Percentiles rank a stretch among this genome's conserved stretches.
Conservation (phyloP, 2,329 filamentous ascomycete genomes). For the Aspergillus sp. region DNA sequence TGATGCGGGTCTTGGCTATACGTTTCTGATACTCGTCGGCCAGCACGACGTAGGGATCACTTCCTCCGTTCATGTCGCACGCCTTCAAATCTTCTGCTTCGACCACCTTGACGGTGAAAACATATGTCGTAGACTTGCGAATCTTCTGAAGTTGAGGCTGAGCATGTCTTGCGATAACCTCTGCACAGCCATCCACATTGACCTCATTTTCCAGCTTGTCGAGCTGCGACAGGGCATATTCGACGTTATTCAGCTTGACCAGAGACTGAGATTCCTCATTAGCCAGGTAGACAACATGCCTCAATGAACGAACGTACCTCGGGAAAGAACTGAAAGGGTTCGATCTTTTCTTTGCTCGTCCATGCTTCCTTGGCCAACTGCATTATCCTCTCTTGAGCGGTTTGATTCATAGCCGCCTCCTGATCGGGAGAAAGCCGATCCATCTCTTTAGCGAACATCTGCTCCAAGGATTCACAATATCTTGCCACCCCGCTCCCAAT, state of each 20-base stretch:
- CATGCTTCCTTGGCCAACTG: conserved; percentile 92
- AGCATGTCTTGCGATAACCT: conserved; percentile 72
- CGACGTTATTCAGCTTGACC: conserved; percentile 96
- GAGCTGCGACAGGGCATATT: conserved; percentile 88
- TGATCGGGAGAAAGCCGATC: conserved; percentile 87
- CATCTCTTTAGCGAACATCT: conserved; percentile 87
- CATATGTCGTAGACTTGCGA: conserved; percentile 79
- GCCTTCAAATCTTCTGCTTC: conserved; percentile 97
- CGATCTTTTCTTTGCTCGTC: conserved; percentile 86
- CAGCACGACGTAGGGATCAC: conserved; percentile 95
- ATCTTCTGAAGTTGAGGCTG: conserved; percentile 69
- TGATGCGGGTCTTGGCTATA: conserved; percentile 88
- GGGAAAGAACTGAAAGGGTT: conserved; percentile 94
- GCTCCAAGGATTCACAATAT: conserved; percentile 90
- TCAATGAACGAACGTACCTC: conserved; percentile 61
- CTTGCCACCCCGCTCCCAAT: conserved; percentile 79
- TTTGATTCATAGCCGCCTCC: conserved; percentile 73
- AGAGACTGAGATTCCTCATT: conserved; percentile 67
- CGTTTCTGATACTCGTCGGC: conserved; percentile 98
- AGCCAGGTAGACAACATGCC: conserved; percentile 4
- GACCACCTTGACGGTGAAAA: conserved; percentile 98
- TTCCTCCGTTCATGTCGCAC: conserved; percentile 92
- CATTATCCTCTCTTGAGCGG: conserved; percentile 88
- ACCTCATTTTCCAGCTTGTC: conserved; percentile 87
- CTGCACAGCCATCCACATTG: conserved; percentile 87